Evolutionary conservation across 2,329 filamentous ascomycete genomes (phyloP), one percentile per base, ranked within the genome.

Genomic region (Penicillium sp.): DNA sequence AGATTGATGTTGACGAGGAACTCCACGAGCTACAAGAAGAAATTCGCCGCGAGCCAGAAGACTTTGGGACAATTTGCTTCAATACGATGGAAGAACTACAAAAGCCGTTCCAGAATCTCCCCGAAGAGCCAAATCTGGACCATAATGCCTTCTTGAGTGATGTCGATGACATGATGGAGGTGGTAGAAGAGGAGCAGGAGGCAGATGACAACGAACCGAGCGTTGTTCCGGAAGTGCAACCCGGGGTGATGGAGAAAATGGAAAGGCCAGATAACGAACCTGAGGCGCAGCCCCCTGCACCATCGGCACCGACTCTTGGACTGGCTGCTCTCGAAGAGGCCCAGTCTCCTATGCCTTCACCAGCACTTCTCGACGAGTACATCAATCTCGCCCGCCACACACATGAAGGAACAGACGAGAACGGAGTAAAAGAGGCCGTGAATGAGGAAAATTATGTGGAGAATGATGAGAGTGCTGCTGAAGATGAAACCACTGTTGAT

Each of bases 31-130:
- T 59, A 11, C 37, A 60, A 36, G 60, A 62, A 27, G 58, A 66
- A 36, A 55, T 58, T 27, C 63, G 57, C 1, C 35, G 54, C 9
- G 56, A 63, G 18, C 60, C 54, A 1, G 62, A 68, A 2, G 64
- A 70, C 16, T 58, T 56, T 35, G 66, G 59, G 24, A 66, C 66
- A 5, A 22, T 67, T 24, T 68, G 66, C 53, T 67, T 68, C 22
- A 63, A 65, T 22, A 59, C 54, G 1, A 61, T 64, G 58, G 69
- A 69, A 55, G 60, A 62, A 3, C 44, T 64, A 5, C 58, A 65
- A 27, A 43, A 54, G 24, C 51, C 63, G 6, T 60, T 66, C 43
- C 24, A 60, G 9, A 52, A 53, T 9, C 57, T 62, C 9, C 56
- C 57, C 3, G 33, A 54, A 9, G 33, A 55, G 22, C 47, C 58